Conservation (phyloP, 2,329 filamentous ascomycete species). For the Pyrenophora graminea region DNA sequence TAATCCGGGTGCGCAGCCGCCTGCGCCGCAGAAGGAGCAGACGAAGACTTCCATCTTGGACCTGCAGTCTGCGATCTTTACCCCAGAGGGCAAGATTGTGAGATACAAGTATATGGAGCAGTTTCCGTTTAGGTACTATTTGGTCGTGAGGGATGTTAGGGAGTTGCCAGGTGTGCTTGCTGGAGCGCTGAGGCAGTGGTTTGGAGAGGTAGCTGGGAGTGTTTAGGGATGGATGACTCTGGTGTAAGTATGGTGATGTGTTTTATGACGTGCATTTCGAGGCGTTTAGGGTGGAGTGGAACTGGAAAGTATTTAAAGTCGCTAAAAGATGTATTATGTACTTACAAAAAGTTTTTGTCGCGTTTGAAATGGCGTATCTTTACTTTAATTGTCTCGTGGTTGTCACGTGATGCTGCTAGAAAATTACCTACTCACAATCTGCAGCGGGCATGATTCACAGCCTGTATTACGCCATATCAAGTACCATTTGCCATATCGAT, state of each 20-base stretch:
- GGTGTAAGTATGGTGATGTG: no score
- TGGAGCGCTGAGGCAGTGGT: slow-evolving; percentile 91
- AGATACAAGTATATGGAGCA: slow-evolving; percentile 91
- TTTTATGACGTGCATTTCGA: not conserved
- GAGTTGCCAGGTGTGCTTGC: slow-evolving; percentile 89
- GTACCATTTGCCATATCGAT: no score
- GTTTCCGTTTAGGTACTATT: slow-evolving; percentile 96
- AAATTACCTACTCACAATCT: no score
- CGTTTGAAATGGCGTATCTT: no score
- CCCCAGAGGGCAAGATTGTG: slow-evolving; percentile 70
- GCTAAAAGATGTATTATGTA: not conserved
- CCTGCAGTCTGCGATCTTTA: slow-evolving; percentile 83
- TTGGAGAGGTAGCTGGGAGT: slow-evolving; percentile 68
- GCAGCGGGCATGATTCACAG: no score
- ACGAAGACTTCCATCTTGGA: slow-evolving; percentile 76
- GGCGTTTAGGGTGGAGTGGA: not conserved
- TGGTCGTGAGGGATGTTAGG: slow-evolving; percentile 88
- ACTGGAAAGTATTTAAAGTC: not conserved
- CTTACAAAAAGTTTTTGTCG: no score
- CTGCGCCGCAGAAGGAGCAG: slow-evolving; percentile 46
- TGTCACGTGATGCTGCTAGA: no score
- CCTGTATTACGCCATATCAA: no score
- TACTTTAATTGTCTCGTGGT: no score
- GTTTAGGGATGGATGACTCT: slow-evolving; percentile 4
- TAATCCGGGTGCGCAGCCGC: slow-evolving; percentile 10